A percentile compares a stretch with the other conserved stretches of the same genome.
Evolutionary conservation across 345 rosid genomes (phyloP).

Genomic region (Salix purpurea): DNA sequence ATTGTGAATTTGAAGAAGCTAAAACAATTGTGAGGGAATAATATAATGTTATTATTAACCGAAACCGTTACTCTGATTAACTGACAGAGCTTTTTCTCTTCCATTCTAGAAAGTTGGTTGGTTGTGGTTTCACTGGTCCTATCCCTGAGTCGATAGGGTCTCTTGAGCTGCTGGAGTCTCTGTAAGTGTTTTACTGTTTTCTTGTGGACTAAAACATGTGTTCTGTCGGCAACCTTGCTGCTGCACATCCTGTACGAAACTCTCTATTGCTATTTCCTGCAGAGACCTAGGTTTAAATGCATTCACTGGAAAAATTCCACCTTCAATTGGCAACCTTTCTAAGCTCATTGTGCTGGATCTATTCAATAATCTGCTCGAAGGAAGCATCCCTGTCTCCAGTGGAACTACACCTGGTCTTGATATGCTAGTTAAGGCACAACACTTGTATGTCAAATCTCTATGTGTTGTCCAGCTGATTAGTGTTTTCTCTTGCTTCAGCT

Average conservation of each 20-base stretch:
- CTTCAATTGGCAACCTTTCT: constrained; percentile 59
- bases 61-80: background rate
- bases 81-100: background rate
- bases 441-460: constrained; percentile 56
- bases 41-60: background rate
- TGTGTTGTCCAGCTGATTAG: background rate
- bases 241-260: background rate
- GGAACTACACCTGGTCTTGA: constrained; percentile 75
- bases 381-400: constrained; percentile 68
- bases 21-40: constrained; percentile 52
- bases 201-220: background rate
- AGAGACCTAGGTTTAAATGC: constrained; percentile 72
- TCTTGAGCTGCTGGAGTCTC: constrained; percentile 36
- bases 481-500: background rate
- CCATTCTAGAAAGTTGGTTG: constrained; percentile 55
- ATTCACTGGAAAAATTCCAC: constrained; percentile 69
- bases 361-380: constrained; percentile 66
- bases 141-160: constrained; percentile 70
- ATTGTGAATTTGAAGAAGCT: constrained; percentile 60
- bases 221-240: background rate
- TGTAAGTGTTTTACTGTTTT: constrained; percentile 41
- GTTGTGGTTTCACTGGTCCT: constrained; percentile 65
- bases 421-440: constrained; percentile 53
- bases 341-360: constrained; percentile 77
- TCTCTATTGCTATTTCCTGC: constrained; percentile 16